Conservation (phyloP, 768 basidiomycete species). For the Psilocybe subaeruginosa region DNA sequence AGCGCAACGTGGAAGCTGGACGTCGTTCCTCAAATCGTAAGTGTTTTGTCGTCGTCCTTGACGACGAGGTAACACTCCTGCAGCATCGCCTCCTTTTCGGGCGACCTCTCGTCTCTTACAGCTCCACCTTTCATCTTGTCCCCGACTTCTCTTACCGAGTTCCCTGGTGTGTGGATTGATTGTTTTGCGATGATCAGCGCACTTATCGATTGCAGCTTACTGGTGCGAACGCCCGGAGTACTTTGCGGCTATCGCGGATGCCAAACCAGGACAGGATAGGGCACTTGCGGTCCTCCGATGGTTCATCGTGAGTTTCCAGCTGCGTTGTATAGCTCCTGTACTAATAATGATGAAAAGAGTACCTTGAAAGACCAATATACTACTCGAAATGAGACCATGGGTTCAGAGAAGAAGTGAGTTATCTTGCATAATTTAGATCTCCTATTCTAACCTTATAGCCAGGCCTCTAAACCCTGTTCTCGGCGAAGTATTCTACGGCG, state of each 20-base stretch:
- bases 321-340: background rate
- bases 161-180: constrained; percentile 62
- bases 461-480: constrained; percentile 96
- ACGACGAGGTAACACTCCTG: constrained; percentile 11
- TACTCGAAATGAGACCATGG: constrained; percentile 92
- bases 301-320: constrained; percentile 76
- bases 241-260: constrained; percentile 86
- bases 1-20: constrained; percentile 86
- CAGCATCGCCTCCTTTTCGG: constrained; percentile 85
- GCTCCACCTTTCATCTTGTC: constrained; percentile 93
- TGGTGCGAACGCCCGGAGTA: constrained; percentile 95
- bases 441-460: constrained; percentile 9
- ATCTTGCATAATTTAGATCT: background rate
- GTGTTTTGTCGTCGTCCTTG: constrained; percentile 28
- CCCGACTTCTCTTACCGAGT: constrained; percentile 89
- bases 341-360: constrained; percentile 39
- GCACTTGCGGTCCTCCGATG: constrained; percentile 85
- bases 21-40: constrained; percentile 89
- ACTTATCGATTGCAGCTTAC: constrained; percentile 60
- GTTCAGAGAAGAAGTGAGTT: constrained; percentile 94
- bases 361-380: constrained; percentile 97
- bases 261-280: constrained; percentile 71
- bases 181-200: constrained; percentile 7
- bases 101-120: constrained; percentile 83
- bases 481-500: constrained; percentile 89